Evolutionary conservation across 345 rosid genomes (phyloP).

Genomic region (Aurinia saxatilis): DNA sequence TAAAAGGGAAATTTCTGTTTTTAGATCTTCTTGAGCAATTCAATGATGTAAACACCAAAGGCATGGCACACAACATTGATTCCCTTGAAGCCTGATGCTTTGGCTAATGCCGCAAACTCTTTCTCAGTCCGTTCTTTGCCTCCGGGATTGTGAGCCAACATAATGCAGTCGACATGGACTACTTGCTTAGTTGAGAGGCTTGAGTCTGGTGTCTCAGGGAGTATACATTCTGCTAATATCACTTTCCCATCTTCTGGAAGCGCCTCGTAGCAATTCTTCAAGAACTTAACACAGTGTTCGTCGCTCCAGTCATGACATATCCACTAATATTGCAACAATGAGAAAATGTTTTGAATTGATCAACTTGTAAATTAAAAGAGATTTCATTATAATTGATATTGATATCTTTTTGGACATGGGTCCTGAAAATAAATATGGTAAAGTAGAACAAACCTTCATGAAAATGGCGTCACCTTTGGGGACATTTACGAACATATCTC

Average conservation of each 20-base stretch:
- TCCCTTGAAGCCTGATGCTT: constrained; percentile 67
- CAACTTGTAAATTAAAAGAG: not conserved
- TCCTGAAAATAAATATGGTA: not conserved
- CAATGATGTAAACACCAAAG: constrained; percentile 58
- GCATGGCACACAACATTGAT: constrained; percentile 56
- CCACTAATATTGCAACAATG: constrained; percentile 51
- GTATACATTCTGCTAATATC: constrained; percentile 64
- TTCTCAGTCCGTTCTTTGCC: constrained; percentile 86
- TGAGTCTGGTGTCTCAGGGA: constrained; percentile 69
- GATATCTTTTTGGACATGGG: not conserved
- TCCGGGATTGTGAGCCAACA: constrained; percentile 95
- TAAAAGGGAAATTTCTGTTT: not conserved
- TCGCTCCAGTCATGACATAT: constrained; percentile 97
- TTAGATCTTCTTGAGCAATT: constrained; percentile 49
- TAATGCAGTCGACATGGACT: constrained; percentile 68
- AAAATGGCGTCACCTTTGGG: constrained; percentile 84
- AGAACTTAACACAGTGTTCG: constrained; percentile 52
- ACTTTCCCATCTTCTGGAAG: constrained; percentile 76
- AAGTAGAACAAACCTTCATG: constrained; percentile 71
- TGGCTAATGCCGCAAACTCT: constrained; percentile 73
- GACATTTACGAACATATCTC: constrained; percentile 78
- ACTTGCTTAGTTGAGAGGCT: constrained; percentile 59
- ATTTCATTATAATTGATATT: too few relatives aligned
- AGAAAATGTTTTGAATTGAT: not conserved
- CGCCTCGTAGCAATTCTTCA: constrained; percentile 69